A percentile compares a stretch with the other conserved stretches of the same genome.
These are phyloP conservation scores for Mycosphaerella arachidis DNA, from an alignment of 2,329 filamentous ascomycete genomes.

Conservation along the genomic window DNA sequence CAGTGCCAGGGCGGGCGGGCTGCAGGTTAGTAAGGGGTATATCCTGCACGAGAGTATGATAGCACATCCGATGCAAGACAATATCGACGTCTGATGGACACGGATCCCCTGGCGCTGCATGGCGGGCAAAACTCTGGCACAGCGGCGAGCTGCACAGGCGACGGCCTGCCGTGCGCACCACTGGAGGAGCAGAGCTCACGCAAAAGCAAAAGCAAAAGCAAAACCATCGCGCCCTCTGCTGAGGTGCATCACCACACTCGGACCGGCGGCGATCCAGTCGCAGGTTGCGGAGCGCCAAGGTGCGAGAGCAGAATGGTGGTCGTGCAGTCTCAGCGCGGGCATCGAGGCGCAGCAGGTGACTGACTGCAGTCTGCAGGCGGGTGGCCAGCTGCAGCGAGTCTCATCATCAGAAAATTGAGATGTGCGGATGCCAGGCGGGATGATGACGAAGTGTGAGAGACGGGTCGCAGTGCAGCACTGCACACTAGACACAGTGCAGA, in stretches of 20 bases:
- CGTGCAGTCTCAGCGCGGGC: not conserved
- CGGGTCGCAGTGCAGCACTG: not conserved
- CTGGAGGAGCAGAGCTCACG: not conserved
- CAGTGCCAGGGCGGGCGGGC: not conserved
- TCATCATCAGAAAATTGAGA: too few relatives aligned
- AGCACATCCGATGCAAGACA: conserved; percentile 1
- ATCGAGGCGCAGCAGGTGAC: not conserved
- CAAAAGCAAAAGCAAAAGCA: not conserved
- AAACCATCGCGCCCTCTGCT: not conserved
- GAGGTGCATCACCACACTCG: not conserved
- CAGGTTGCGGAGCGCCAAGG: not conserved
- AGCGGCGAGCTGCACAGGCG: not conserved
- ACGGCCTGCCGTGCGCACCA: not conserved
- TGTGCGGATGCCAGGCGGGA: not conserved
- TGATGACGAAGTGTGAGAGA: not conserved
- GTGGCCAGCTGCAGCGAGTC: not conserved
- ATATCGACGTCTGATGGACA: not conserved
- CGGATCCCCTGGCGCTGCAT: not conserved
- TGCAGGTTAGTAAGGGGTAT: not conserved
- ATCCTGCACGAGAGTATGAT: not conserved
- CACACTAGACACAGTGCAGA: not conserved
- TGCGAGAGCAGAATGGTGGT: not conserved
- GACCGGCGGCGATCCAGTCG: not conserved
- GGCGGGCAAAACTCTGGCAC: not conserved
- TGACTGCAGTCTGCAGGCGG: not conserved